A percentile compares a stretch with the other conserved stretches of the same genome.
Evolutionary conservation across 768 basidiomycete species (phyloP).

Genomic region (Daedaleopsis sinensis): DNA sequence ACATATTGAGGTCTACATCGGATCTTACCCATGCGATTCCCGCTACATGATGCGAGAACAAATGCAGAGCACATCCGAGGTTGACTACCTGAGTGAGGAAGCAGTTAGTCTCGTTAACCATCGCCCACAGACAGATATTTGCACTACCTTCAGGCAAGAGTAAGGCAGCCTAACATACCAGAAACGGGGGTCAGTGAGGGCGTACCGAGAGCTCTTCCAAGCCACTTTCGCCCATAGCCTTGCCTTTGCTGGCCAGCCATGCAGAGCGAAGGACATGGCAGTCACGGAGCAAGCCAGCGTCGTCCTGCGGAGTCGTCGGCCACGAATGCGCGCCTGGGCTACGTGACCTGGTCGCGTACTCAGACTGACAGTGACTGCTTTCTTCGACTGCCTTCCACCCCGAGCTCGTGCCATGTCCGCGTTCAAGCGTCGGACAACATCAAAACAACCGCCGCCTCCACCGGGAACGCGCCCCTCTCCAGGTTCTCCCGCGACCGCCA

Average conservation of each 20-base stretch:
- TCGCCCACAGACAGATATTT: too few relatives aligned
- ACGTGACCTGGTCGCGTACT: background rate
- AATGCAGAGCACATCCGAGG: conserved; percentile 56
- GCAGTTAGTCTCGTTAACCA: conserved; percentile 8
- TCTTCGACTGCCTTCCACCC: background rate
- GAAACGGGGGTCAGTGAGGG: background rate
- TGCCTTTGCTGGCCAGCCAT: background rate
- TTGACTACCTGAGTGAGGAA: conserved; percentile 49
- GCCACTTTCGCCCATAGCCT: background rate
- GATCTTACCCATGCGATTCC: conserved; percentile 52
- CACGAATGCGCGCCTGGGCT: background rate
- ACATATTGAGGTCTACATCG: conserved; percentile 5
- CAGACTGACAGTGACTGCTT: too few relatives aligned
- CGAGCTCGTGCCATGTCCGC: conserved; percentile 57
- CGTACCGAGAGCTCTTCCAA: background rate
- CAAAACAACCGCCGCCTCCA: conserved; percentile 45
- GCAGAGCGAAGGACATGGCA: background rate
- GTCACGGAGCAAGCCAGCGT: background rate
- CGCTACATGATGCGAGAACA: conserved; percentile 65
- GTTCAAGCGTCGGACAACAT: conserved; percentile 69
- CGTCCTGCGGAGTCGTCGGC: too few relatives aligned
- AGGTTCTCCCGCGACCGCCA: conserved; percentile 53
- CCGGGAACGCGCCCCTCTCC: conserved; percentile 63
- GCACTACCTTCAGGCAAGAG: conserved; percentile 3
- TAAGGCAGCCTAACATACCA: conserved; percentile 2